These are phyloP conservation scores for Chlorella ohadii DNA, from an alignment of 139 green algal genomes.

Conservation along the genomic window DNA sequence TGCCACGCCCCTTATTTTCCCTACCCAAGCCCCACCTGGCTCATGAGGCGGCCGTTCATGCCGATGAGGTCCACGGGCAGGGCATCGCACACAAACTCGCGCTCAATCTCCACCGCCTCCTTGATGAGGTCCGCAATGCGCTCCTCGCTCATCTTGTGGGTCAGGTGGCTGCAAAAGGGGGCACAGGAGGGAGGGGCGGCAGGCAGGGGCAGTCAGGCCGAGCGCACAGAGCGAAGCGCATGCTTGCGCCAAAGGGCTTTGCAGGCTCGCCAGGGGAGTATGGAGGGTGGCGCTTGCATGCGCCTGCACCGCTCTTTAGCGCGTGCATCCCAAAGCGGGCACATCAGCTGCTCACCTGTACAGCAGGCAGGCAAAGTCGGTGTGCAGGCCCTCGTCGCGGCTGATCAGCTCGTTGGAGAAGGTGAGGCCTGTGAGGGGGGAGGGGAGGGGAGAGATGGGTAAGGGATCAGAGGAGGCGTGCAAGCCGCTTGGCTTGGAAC, in stretches of 20 bases:
- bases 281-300: no score
- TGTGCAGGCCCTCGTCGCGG: constrained; percentile 83
- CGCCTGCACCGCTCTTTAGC: no score
- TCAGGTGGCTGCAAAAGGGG: constrained; percentile 70
- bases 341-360: no score
- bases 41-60: constrained; percentile 86
- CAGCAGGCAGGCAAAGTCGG: constrained; percentile 93
- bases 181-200: not conserved
- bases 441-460: not conserved
- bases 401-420: constrained; percentile 87
- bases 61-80: constrained; percentile 89
- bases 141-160: constrained; percentile 76
- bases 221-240: no score
- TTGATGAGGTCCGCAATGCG: constrained; percentile 82
- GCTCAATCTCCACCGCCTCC: constrained; percentile 95
- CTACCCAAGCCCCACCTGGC: not conserved
- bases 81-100: constrained; percentile 94
- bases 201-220: no score
- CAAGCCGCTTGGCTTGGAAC: no score
- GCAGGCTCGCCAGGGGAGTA: no score
- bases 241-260: no score
- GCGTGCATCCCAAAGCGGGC: no score
- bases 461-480: not conserved
- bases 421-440: constrained; percentile 55
- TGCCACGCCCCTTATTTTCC: no score